These are phyloP conservation scores for Ambrosia hybrid DNA, from an alignment of 140 eudicot genomes.

Conservation along the genomic window DNA sequence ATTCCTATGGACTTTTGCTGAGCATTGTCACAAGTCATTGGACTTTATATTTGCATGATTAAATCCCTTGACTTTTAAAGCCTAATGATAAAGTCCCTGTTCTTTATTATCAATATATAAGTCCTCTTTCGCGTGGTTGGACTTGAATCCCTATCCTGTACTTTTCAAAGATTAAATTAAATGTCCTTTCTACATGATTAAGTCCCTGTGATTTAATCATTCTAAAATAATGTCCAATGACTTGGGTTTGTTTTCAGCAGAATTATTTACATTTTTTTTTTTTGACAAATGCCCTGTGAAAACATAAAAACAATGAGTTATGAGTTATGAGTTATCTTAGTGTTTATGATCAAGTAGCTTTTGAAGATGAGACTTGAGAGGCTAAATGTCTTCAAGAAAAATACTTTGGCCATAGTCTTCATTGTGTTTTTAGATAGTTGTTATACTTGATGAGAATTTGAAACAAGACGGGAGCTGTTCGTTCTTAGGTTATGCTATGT, in stretches of 20 bases:
- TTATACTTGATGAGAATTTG: no score
- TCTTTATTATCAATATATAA: constrained; percentile 2
- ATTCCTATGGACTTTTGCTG: constrained; percentile 11
- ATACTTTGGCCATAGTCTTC: no score
- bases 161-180: not conserved
- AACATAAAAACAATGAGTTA: not conserved
- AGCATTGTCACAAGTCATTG: not conserved
- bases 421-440: no score
- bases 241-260: not conserved
- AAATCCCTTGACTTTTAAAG: no score
- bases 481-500: no score
- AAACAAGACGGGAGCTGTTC: no score
- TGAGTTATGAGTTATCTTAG: not conserved
- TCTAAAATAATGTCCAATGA: not conserved
- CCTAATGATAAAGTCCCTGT: not conserved
- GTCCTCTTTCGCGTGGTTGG: not conserved
- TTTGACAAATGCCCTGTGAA: not conserved
- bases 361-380: constrained; percentile 3
- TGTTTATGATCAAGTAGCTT: not conserved
- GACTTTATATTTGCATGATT: not conserved
- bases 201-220: not conserved
- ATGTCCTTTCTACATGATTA: not conserved
- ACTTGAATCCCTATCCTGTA: not conserved
- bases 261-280: not conserved
- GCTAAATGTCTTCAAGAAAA: not conserved